A percentile compares a stretch with the other conserved stretches of the same genome.
Evolutionary conservation across 1,284 basidiomycete genomes (phyloP).

Genomic region (Pseudozyma pruni): DNA sequence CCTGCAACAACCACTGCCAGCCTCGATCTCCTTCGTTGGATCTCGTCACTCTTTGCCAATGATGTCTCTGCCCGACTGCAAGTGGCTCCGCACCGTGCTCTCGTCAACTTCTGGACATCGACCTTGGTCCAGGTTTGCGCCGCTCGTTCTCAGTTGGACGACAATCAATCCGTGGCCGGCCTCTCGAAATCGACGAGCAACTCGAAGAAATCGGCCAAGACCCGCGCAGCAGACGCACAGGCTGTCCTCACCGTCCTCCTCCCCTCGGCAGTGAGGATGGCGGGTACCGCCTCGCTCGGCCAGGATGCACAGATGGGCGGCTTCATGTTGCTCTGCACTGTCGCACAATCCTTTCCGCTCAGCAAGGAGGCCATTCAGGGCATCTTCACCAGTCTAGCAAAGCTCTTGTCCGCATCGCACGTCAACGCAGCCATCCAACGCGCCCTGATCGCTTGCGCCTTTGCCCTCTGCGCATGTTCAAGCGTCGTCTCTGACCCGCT

Average conservation of each 20-base stretch:
- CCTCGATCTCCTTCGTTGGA: constrained; percentile 75
- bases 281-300: constrained; percentile 32
- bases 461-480: constrained; percentile 52
- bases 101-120: constrained; percentile 86
- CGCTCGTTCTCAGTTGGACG: constrained; percentile 39
- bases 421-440: constrained; percentile 31
- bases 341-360: constrained; percentile 55
- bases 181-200: constrained; percentile 45
- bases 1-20: constrained; percentile 69
- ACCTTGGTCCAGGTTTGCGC: constrained; percentile 78
- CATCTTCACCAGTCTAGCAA: constrained; percentile 43
- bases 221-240: constrained; percentile 53
- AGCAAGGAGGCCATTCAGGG: constrained; percentile 55
- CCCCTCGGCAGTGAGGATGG: constrained; percentile 61
- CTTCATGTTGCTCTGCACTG: constrained; percentile 59
- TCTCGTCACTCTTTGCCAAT: constrained; percentile 74
- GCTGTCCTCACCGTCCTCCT: constrained; percentile 65
- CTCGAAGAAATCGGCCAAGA: constrained; percentile 41
- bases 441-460: constrained; percentile 49
- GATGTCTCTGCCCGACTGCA: constrained; percentile 71
- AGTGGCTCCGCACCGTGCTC: constrained; percentile 75
- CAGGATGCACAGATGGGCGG: constrained; percentile 56
- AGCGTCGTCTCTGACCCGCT: constrained; percentile 29
- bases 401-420: constrained; percentile 20
- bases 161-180: constrained; percentile 69